These are phyloP conservation scores for Chlamydomonas urium DNA, from an alignment of 139 green algal genomes.

Conservation along the genomic window DNA sequence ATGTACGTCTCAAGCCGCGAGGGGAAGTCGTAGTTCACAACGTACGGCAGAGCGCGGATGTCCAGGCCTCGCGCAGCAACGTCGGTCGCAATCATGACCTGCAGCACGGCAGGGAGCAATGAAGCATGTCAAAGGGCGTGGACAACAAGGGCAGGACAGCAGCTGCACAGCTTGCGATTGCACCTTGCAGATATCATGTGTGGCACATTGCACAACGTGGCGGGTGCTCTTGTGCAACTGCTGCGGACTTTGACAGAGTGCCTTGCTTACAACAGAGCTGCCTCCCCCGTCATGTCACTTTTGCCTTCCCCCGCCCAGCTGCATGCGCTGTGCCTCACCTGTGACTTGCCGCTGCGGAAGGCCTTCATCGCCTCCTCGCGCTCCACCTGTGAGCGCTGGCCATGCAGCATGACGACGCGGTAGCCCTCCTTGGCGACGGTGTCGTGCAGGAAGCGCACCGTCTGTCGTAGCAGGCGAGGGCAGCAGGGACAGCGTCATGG, in stretches of 20 bases:
- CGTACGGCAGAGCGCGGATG: conserved; percentile 71
- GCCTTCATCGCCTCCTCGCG: conserved; percentile 59
- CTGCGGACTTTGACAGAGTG: too few species aligned
- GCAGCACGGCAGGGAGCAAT: conserved; percentile 6
- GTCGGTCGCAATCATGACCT: conserved; percentile 82
- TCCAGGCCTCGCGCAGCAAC: conserved; percentile 79
- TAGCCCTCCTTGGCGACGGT: conserved; percentile 34
- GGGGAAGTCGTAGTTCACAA: conserved; percentile 92
- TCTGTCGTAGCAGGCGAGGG: conserved; percentile 25
- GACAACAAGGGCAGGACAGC: background rate
- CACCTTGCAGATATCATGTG: background rate
- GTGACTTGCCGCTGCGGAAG: conserved; percentile 67
- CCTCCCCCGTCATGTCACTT: too few species aligned
- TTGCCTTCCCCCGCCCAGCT: too few species aligned
- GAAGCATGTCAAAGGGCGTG: background rate
- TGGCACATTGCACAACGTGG: background rate
- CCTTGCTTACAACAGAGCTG: too few species aligned
- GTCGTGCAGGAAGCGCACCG: conserved; percentile 41
- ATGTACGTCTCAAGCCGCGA: conserved; percentile 82
- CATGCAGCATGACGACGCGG: conserved; percentile 66
- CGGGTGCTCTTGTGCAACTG: too few species aligned
- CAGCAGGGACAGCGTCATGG: background rate
- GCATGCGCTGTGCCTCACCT: too few species aligned
- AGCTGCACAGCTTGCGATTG: background rate
- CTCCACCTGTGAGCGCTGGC: conserved; percentile 69